phyloP scores from a whole-genome alignment of 2,329 filamentous ascomycete species.

The Talaromyces sp. region DNA sequence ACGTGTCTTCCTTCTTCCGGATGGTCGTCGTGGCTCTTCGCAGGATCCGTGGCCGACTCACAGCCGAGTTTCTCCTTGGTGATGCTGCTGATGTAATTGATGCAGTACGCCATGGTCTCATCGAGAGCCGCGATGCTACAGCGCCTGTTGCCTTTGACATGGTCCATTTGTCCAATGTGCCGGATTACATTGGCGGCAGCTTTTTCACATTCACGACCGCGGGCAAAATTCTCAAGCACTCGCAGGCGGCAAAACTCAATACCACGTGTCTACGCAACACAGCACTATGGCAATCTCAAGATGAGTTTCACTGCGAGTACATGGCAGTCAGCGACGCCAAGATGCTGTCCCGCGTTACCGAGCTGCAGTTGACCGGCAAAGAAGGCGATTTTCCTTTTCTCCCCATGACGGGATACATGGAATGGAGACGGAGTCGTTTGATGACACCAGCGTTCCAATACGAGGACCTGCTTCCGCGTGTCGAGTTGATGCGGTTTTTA shows the following conservation, averaged over 20 bases:
- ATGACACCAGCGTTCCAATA: neutral
- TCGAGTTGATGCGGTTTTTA: constrained; percentile 7
- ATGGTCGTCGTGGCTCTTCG: constrained; percentile 9
- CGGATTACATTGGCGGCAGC: constrained; percentile 2
- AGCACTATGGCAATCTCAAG: neutral
- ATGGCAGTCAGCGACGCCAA: neutral
- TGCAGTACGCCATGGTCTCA: neutral
- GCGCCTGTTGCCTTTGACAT: constrained; percentile 3
- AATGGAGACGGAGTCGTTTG: constrained; percentile 2
- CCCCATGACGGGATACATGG: neutral
- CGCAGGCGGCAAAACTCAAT: constrained; percentile 2
- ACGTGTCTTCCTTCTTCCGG: constrained; percentile 9
- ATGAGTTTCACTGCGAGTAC: neutral
- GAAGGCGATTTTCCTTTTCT: neutral
- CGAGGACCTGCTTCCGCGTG: constrained; percentile 5
- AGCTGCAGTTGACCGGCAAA: constrained; percentile 1
- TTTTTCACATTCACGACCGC: constrained; percentile 1
- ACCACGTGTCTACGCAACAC: neutral
- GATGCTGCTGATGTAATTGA: constrained; percentile 4
- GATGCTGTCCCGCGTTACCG: constrained; percentile 4
- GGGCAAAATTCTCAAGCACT: constrained; percentile 4
- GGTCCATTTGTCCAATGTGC: constrained; percentile 4
- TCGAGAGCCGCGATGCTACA: neutral
- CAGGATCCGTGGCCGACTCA: constrained; percentile 6
- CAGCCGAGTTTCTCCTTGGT: constrained; percentile 1